Base-by-base conservation (phyloP, 169 alveolate species). In the Amoebophrya sp. region DNA sequence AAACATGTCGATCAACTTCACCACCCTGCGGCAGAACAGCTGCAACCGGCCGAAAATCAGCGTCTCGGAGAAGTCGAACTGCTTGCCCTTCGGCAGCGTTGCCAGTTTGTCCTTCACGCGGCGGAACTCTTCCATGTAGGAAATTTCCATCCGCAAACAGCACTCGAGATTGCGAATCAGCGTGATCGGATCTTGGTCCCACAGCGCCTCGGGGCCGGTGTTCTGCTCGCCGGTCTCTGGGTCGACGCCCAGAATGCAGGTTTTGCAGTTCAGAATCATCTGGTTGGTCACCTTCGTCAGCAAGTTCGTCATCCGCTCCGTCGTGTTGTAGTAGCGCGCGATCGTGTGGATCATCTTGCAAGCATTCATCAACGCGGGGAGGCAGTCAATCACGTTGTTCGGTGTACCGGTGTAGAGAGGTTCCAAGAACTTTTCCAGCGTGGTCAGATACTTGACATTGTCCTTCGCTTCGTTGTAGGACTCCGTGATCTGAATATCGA, bases 31-130 rank as follows among this genome's bases (percentile, higher is more conserved):
- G 93, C 99, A 97, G 95, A 98, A 97, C 90, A 97, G 96, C 93
- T 98, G 99, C 93, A 98, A 97, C 93, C 98, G 97, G 89, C 99
- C 98, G 94, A 98, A 98, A 94, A 98, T 97, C 92, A 97, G 97
- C 93, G 97, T 97, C 92, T 98, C 98, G 89, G 98, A 97, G 94
- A 98, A 97, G 95, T 98, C 99, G 93, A 98, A 96, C 93, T 97
- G 97, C 93, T 97, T 98, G 94, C 98, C 98, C 95, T 96, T 97
- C 18, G 99, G 98, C 96, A 97, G 96, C 83, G 97, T 95, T 96
- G 96, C 35, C 95, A 97, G 94, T 96, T 96, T 54, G 96, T 97
- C 95, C 96, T 97, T 90, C 97, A 96, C 92, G 93, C 96, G 92
- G 94, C 97, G 89, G 77, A 97, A 98, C 95, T 97, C 97, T 90